Conservation (phyloP, 192 early-diverging fungal genomes). For the Entomortierella chlamydospora region DNA sequence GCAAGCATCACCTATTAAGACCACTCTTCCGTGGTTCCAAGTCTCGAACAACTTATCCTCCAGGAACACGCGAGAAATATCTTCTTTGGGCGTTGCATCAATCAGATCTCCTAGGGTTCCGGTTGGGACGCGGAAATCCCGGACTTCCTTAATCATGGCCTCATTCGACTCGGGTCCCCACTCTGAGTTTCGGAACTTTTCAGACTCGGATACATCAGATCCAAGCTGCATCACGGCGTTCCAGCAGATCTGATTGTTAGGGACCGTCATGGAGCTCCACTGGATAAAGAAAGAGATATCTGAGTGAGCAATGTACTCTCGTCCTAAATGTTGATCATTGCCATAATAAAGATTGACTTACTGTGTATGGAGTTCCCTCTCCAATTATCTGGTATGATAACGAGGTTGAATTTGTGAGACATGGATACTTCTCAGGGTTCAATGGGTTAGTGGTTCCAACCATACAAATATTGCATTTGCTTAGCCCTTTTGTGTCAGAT, state of each 20-base stretch:
- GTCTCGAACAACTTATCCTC: slow-evolving; percentile 14
- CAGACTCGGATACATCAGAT: background rate
- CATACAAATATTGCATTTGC: background rate
- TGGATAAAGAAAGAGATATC: background rate
- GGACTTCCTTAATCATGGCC: background rate
- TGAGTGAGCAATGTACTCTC: too few relatives aligned
- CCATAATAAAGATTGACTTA: background rate
- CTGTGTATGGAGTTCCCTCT: background rate
- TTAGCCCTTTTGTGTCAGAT: background rate
- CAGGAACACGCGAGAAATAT: background rate
- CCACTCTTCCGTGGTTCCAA: slow-evolving; percentile 1
- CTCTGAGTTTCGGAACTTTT: slow-evolving; percentile 8
- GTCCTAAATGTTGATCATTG: slow-evolving; percentile 1
- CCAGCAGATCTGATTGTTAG: slow-evolving; percentile 12
- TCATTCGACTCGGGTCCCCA: slow-evolving; percentile 16
- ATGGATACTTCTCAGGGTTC: background rate
- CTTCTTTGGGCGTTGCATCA: slow-evolving; percentile 8
- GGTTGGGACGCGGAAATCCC: background rate
- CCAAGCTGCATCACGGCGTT: background rate
- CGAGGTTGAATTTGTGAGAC: background rate
- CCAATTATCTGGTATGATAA: background rate
- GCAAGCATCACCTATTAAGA: slow-evolving; percentile 14
- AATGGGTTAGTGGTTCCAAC: background rate
- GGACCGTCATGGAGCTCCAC: background rate
- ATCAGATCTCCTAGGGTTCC: slow-evolving; percentile 12